These are phyloP conservation scores for Tetradesmus obliquus DNA, from an alignment of 139 green algal species.

Conservation along the genomic window DNA sequence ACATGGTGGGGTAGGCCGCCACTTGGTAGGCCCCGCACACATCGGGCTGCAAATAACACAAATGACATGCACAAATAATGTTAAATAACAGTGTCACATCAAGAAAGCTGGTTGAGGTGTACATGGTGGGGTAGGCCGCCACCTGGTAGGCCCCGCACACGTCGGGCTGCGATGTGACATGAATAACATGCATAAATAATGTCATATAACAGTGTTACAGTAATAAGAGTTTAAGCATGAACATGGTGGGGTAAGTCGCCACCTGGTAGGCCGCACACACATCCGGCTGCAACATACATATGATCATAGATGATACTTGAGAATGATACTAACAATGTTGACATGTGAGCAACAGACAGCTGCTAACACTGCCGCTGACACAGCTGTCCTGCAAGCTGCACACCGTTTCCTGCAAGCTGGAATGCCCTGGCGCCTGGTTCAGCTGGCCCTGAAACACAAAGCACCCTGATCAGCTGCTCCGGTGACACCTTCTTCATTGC, in stretches of 20 bases:
- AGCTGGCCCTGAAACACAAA: too few relatives aligned
- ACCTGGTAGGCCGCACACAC: constrained; percentile 56
- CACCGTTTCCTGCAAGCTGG: too few relatives aligned
- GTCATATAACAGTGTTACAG: too few relatives aligned
- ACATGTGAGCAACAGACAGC: too few relatives aligned
- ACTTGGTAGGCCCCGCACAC: constrained; percentile 56
- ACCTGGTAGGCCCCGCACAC: constrained; percentile 57
- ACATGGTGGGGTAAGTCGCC: constrained; percentile 55
- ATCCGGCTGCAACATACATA: not conserved
- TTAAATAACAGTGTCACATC: not conserved
- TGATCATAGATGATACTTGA: too few relatives aligned
- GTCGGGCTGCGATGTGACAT: not conserved
- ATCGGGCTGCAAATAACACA: not conserved
- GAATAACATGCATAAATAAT: too few relatives aligned
- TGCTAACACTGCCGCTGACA: too few relatives aligned
- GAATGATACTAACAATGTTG: not conserved
- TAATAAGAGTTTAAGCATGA: not conserved
- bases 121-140: constrained; percentile 55
- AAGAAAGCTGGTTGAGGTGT: not conserved
- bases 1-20: constrained; percentile 55
- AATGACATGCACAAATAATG: not conserved
- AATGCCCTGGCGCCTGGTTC: too few relatives aligned
- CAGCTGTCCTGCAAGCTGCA: too few relatives aligned
- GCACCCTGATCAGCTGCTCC: too few relatives aligned
- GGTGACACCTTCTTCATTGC: too few relatives aligned